Base-by-base conservation (phyloP, 1,284 basidiomycete species). In the Golubevia pallescens region DNA sequence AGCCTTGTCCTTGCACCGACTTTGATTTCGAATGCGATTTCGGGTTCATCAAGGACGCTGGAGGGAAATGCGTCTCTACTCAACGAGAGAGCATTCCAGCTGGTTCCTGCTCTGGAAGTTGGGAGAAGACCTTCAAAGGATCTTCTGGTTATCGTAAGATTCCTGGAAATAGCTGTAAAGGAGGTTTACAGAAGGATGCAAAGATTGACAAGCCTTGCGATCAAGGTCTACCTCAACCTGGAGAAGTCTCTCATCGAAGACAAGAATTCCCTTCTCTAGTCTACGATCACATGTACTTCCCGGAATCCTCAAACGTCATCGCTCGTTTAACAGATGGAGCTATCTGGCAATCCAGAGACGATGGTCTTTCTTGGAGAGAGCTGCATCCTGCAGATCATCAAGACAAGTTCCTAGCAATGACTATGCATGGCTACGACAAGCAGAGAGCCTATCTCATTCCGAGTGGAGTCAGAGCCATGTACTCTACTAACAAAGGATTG, bases 11-110 rank as follows among this genome's bases (percentile, higher is more conserved):
- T n/a, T 83, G 80, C 58, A 81, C 77, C 24, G 69, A 74, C n/a
- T 73, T 69, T 4, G 81, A 84, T 60, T 84, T 78, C 73, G 81
- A 84, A 63, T 84, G n/a, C n/a, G 80, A 84, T 63, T 74, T 84
- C 62, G 77, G 77, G 38, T 82, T 75, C 60, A 65, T 65, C 20
- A 70, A 69, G 3, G 66, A 64, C 38, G 57, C 48, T 3, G 54
- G 62, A 3, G 75, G 75, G 28, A 48, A 60, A n/a, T 78, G 77
- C 58, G 58, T 68, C 6, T 62, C 69, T 3, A 70, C 62, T 5
- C 68, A 66, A 20, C 64, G 62, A 20, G 67, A 77, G 24, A 64
- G 63, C 23, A 74, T 80, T 21, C 81, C 81, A 7, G 67, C 69
- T 7, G 81, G 79, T 34, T 73, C 73, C 14, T 84, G 81, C 61